Evolutionary conservation across 1,284 basidiomycete species (phyloP).

Genomic region (Trametes polyzona): DNA sequence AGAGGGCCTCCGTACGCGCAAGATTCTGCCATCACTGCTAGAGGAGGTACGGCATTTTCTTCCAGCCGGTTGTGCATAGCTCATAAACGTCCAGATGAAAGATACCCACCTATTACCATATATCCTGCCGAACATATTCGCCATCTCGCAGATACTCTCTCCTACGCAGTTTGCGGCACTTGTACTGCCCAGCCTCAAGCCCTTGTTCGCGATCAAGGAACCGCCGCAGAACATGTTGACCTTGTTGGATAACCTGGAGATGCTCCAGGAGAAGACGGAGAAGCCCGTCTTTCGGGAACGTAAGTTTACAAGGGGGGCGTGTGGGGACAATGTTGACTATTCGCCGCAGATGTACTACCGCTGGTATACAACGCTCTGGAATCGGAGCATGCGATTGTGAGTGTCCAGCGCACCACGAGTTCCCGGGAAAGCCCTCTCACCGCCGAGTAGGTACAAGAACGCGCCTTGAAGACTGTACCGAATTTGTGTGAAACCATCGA

Average conservation of each 20-base stretch:
- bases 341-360: slow-evolving; percentile 80
- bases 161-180: slow-evolving; percentile 82
- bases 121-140: slow-evolving; percentile 97
- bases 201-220: slow-evolving; percentile 90
- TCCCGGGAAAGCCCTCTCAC: slow-evolving; percentile 18
- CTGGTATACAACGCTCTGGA: slow-evolving; percentile 96
- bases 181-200: slow-evolving; percentile 88
- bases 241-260: slow-evolving; percentile 84
- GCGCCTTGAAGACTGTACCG: slow-evolving; percentile 85
- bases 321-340: background rate
- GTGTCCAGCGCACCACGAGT: too few relatives aligned
- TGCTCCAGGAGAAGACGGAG: slow-evolving; percentile 91
- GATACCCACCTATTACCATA: slow-evolving; percentile 91
- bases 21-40: slow-evolving; percentile 92
- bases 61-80: background rate
- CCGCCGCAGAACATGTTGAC: slow-evolving; percentile 97
- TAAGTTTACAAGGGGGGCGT: slow-evolving; percentile 44
- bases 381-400: slow-evolving; percentile 82
- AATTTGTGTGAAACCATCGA: slow-evolving; percentile 92
- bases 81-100: slow-evolving; percentile 72
- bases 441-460: slow-evolving; percentile 80
- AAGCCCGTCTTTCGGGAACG: slow-evolving; percentile 88
- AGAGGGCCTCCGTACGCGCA: slow-evolving; percentile 84
- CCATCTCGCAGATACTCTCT: slow-evolving; percentile 81
- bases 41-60: slow-evolving; percentile 73